Conservation (phyloP, 768 basidiomycete species). For the Boletus tylopilopsis region DNA sequence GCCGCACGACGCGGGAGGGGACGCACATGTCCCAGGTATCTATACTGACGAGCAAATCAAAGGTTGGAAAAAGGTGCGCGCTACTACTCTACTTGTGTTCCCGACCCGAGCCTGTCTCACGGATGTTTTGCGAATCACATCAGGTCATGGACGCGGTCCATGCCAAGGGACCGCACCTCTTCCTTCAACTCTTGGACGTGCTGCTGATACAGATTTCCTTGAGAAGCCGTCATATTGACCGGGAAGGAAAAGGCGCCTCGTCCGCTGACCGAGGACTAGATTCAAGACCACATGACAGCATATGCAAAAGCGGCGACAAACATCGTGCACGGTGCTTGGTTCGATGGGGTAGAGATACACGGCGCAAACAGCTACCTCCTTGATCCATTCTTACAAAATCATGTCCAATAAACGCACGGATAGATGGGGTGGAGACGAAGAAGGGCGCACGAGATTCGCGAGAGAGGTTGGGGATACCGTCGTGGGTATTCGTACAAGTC, state of each 20-base stretch:
- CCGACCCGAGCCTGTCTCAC: no score
- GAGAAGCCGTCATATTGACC: constrained; percentile 27
- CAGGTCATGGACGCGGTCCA: not conserved
- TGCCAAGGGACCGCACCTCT: not conserved
- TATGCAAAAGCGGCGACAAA: constrained; percentile 32
- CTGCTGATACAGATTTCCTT: constrained; percentile 35
- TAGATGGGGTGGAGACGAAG: not conserved
- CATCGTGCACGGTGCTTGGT: constrained; percentile 18
- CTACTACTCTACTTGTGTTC: no score
- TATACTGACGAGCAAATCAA: no score
- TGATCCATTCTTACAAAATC: constrained; percentile 49
- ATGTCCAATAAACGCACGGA: not conserved
- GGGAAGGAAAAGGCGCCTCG: constrained; percentile 13
- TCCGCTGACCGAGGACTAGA: constrained; percentile 28
- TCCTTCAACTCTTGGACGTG: constrained; percentile 39
- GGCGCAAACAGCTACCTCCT: constrained; percentile 43
- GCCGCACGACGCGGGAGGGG: no score
- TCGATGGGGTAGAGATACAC: constrained; percentile 38
- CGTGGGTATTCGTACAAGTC: not conserved
- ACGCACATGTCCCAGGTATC: no score
- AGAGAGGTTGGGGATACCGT: no score
- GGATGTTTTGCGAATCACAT: no score
- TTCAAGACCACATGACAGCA: constrained; percentile 26
- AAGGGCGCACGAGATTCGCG: not conserved
- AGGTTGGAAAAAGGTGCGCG: no score